phyloP scores from a whole-genome alignment of 257 asterid genomes.

The Jasminum sambac region DNA sequence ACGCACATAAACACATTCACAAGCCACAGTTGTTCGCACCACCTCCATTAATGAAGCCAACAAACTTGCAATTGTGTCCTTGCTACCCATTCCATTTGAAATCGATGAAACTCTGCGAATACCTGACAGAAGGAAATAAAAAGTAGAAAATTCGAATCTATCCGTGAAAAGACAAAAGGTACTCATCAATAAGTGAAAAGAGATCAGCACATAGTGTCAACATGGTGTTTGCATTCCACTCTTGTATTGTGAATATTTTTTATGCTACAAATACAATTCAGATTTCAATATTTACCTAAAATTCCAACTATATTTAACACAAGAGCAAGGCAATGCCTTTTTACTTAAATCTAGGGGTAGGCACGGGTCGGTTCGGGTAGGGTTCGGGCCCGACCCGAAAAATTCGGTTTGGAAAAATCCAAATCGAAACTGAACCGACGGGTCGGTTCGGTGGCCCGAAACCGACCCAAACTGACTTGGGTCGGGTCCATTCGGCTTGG shows the following conservation, averaged over 20 bases:
- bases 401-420: too few species aligned
- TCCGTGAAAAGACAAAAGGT: neutral
- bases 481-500: too few species aligned
- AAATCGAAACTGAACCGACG: too few species aligned
- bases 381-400: too few species aligned
- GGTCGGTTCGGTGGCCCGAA: too few species aligned
- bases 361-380: too few species aligned
- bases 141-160: constrained; percentile 10
- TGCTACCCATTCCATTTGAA: constrained; percentile 69
- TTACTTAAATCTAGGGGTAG: neutral
- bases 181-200: constrained; percentile 2
- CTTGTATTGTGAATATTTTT: neutral
- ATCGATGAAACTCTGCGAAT: constrained; percentile 64
- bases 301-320: neutral
- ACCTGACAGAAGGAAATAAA: constrained; percentile 44
- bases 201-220: neutral
- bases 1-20: constrained; percentile 99
- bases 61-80: constrained; percentile 87
- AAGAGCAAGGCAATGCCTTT: neutral
- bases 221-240: constrained; percentile 5
- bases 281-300: neutral
- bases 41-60: constrained; percentile 97
- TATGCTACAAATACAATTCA: neutral
- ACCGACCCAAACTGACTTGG: too few species aligned
- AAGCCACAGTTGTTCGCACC: constrained; percentile 96